Conservation (phyloP, 345 rosid genomes). For the Trapa incisa region DNA sequence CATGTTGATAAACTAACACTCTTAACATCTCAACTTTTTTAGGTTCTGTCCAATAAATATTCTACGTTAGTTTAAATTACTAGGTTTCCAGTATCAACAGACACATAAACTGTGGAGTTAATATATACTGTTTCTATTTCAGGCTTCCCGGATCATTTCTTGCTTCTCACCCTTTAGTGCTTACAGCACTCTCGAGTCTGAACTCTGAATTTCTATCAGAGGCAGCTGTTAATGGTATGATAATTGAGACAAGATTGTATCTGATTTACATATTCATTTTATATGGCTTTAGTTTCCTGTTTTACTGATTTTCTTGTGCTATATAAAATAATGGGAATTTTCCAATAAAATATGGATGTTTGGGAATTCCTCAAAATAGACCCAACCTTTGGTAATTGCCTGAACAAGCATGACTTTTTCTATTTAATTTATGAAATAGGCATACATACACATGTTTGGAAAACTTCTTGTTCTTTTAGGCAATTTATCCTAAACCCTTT, state of each 20-base stretch:
- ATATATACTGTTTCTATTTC: conserved; percentile 25
- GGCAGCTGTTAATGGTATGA: conserved; percentile 94
- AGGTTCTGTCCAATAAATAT: neutral
- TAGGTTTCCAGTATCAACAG: neutral
- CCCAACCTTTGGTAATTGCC: too few relatives aligned
- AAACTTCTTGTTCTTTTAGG: too few relatives aligned
- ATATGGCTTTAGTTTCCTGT: neutral
- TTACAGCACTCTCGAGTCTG: conserved; percentile 84
- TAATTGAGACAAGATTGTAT: conserved; percentile 7
- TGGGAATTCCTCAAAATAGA: too few relatives aligned
- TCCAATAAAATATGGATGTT: too few relatives aligned
- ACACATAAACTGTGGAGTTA: neutral
- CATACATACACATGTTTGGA: too few relatives aligned
- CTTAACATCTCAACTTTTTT: neutral
- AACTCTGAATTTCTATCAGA: conserved; percentile 76
- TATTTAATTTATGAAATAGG: too few relatives aligned
- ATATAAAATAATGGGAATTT: neutral
- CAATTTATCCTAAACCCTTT: neutral
- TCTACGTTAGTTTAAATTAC: neutral
- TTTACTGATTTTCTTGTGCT: neutral
- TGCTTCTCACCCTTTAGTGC: conserved; percentile 81
- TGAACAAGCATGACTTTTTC: too few relatives aligned
- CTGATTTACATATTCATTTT: neutral
- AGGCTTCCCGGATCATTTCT: conserved; percentile 79
- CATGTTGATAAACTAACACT: neutral